Percentiles rank a stretch among this genome's conserved stretches.
phyloP scores from a whole-genome alignment of 148 eudicot genomes.

The Chenopodium suecicum region DNA sequence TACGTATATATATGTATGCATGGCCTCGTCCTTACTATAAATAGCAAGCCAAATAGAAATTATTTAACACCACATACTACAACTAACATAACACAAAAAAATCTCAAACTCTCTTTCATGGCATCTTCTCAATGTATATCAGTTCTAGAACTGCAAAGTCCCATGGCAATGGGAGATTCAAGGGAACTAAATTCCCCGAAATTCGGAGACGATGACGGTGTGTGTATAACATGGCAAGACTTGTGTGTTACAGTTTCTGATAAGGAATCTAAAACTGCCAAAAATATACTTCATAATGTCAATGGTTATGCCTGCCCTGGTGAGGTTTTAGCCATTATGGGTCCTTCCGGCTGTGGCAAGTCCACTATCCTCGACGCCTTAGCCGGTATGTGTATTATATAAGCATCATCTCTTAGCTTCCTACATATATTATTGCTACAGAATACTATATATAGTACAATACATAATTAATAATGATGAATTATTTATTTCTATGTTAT shows the following conservation, averaged over 20 bases:
- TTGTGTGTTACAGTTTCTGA: slow-evolving; percentile 39
- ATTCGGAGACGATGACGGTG: not conserved
- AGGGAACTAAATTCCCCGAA: not conserved
- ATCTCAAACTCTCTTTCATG: not conserved
- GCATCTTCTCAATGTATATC: not conserved
- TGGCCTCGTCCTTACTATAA: not conserved
- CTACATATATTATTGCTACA: too few species aligned
- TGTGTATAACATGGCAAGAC: slow-evolving; percentile 50
- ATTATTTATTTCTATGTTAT: too few species aligned
- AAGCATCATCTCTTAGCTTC: too few species aligned
- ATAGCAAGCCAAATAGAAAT: not conserved
- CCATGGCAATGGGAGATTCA: not conserved
- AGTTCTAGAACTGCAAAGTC: slow-evolving; percentile 4
- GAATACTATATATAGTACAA: too few species aligned
- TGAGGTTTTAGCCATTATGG: slow-evolving; percentile 48
- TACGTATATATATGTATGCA: too few species aligned
- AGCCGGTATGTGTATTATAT: slow-evolving; percentile 14
- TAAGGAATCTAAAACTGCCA: slow-evolving; percentile 3
- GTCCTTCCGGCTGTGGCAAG: slow-evolving; percentile 66
- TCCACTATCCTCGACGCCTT: slow-evolving; percentile 58
- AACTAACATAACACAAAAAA: too few species aligned
- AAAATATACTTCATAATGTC: slow-evolving; percentile 36
- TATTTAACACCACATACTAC: too few species aligned
- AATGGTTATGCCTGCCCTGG: slow-evolving; percentile 48
- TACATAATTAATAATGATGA: too few species aligned